Evolutionary conservation across 2,329 filamentous ascomycete genomes (phyloP).

Genomic region (Fonsecaea erecta): DNA sequence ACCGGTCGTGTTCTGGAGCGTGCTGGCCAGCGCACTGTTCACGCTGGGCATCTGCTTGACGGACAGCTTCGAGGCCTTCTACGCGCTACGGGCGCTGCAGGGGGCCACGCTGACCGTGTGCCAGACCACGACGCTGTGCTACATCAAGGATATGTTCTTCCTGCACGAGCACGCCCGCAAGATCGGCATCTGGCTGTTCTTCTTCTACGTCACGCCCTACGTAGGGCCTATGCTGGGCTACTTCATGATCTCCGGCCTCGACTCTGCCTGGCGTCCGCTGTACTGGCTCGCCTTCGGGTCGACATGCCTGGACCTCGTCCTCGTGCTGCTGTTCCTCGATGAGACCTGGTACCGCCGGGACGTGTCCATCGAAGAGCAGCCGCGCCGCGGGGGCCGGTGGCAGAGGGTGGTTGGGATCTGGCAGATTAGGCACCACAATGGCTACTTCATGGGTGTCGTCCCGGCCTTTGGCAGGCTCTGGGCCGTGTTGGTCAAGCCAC

Average conservation of each 20-base stretch:
- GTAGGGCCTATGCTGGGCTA: background rate
- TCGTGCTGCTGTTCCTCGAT: background rate
- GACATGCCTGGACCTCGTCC: background rate
- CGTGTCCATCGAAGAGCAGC: background rate
- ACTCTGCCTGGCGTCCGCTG: background rate
- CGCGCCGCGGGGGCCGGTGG: background rate
- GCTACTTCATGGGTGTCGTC: background rate
- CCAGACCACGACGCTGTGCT: slow-evolving; percentile 48
- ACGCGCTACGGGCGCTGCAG: slow-evolving; percentile 49
- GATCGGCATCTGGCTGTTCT: slow-evolving; percentile 33
- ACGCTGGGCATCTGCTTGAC: slow-evolving; percentile 46
- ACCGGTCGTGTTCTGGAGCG: slow-evolving; percentile 48
- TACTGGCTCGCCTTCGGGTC: background rate
- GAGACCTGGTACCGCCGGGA: slow-evolving; percentile 6
- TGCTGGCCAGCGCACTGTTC: slow-evolving; percentile 42
- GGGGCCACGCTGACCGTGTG: slow-evolving; percentile 49
- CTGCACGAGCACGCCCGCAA: slow-evolving; percentile 47
- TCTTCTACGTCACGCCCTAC: slow-evolving; percentile 2
- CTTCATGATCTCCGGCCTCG: background rate
- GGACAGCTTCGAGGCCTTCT: slow-evolving; percentile 44
- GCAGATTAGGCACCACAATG: background rate
- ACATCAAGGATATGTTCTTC: slow-evolving; percentile 50
- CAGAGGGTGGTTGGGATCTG: background rate
- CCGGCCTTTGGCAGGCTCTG: background rate
- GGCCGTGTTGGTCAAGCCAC: background rate